A percentile compares a stretch with the other conserved stretches of the same genome.
These are phyloP conservation scores for Monascus ruber DNA, from an alignment of 2,329 filamentous ascomycete genomes.

Conservation along the genomic window DNA sequence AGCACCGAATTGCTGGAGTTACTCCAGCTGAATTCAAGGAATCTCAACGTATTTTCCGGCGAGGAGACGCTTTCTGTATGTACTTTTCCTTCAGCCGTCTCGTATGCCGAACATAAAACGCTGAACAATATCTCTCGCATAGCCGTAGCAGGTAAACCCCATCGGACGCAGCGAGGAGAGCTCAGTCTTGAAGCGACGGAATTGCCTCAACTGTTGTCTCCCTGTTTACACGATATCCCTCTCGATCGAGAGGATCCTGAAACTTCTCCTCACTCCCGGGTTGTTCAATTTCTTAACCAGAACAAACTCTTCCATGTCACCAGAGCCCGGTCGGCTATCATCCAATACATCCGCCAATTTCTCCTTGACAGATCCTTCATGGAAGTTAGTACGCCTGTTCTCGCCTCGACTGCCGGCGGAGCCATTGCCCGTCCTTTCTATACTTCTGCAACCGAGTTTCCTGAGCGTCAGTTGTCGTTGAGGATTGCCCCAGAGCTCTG, in stretches of 20 bases:
- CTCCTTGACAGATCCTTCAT: conserved; percentile 62
- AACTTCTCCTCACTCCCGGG: conserved; percentile 62
- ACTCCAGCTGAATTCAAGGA: conserved; percentile 41
- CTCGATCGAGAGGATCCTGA: conserved; percentile 58
- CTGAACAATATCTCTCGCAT: conserved; percentile 8
- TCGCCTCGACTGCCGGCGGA: conserved; percentile 73
- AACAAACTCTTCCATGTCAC: conserved; percentile 56
- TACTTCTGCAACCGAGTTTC: conserved; percentile 66
- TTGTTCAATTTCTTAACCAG: conserved; percentile 78
- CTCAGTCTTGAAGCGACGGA: conserved; percentile 58
- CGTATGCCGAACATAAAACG: conserved; percentile 2
- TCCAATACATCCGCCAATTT: conserved; percentile 61
- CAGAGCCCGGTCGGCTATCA: conserved; percentile 61
- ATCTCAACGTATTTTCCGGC: conserved; percentile 55
- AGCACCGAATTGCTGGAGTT: conserved; percentile 33
- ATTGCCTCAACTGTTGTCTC: conserved; percentile 62
- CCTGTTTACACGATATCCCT: conserved; percentile 70
- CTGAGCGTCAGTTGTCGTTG: conserved; percentile 59
- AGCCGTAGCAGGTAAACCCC: conserved; percentile 61
- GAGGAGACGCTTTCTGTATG: conserved; percentile 77
- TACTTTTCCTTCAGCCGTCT: conserved; percentile 10
- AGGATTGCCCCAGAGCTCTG: conserved; percentile 90
- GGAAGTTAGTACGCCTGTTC: conserved; percentile 83
- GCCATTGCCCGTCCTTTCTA: conserved; percentile 78
- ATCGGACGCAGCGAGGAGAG: conserved; percentile 60